Conservation (phyloP, 129 eudicot species). For the Solidago caesia region DNA sequence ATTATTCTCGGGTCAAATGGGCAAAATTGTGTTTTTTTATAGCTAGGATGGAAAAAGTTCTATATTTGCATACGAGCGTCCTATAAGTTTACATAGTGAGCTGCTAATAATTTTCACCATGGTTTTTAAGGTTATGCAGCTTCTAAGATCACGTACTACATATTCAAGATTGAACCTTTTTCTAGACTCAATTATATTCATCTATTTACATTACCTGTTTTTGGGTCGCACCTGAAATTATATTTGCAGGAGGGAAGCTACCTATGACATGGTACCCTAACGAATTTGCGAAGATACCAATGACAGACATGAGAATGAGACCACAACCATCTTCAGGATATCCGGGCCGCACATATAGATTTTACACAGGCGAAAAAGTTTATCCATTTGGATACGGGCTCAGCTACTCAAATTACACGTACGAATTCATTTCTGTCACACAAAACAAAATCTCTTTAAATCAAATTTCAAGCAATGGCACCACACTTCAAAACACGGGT, state of each 20-base stretch:
- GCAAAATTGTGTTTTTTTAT: too few species aligned
- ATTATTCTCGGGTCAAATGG: too few species aligned
- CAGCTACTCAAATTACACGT: constrained; percentile 80
- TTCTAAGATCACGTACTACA: too few species aligned
- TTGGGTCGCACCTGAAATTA: neutral
- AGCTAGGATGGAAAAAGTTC: too few species aligned
- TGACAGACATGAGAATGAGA: constrained; percentile 99
- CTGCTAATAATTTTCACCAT: too few species aligned
- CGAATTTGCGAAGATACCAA: constrained; percentile 68
- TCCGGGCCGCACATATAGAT: constrained; percentile 90
- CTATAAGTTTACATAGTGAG: too few species aligned
- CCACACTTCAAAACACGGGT: constrained; percentile 33
- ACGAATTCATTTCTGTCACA: constrained; percentile 50
- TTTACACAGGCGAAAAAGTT: constrained; percentile 75
- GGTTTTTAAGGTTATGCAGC: too few species aligned
- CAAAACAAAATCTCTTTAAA: constrained; percentile 42
- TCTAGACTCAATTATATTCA: neutral
- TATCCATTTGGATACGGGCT: constrained; percentile 83
- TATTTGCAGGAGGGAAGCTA: constrained; percentile 74
- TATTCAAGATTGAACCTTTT: neutral
- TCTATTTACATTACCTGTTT: neutral
- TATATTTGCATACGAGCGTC: too few species aligned
- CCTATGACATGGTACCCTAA: constrained; percentile 97
- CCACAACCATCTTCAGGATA: constrained; percentile 68
- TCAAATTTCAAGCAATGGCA: constrained; percentile 24